Percentiles rank a stretch among this genome's conserved stretches.
Evolutionary conservation across 768 basidiomycete genomes (phyloP).

Genomic region (Boletus tylopilopsis): DNA sequence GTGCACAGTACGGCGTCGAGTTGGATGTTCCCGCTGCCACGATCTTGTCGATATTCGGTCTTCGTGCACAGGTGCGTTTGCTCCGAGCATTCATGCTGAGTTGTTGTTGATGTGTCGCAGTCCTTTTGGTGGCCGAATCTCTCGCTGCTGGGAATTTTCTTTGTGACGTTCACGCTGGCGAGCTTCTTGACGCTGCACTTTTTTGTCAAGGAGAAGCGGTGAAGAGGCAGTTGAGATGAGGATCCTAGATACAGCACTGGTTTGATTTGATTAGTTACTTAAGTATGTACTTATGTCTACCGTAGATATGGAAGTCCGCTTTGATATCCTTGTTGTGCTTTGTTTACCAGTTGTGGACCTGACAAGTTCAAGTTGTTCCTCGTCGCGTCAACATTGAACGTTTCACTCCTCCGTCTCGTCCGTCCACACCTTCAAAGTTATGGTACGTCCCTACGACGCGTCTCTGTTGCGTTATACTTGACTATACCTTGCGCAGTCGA

Average conservation of each 20-base stretch:
- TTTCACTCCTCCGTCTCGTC: neutral
- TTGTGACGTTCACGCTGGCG: constrained; percentile 68
- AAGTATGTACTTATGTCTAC: too few relatives aligned
- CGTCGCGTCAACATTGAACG: constrained; percentile 3
- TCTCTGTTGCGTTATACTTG: neutral
- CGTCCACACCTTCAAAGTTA: constrained; percentile 12
- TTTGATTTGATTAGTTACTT: too few relatives aligned
- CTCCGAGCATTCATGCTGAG: neutral
- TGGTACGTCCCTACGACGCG: constrained; percentile 23
- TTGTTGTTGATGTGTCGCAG: constrained; percentile 26
- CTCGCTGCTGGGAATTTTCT: constrained; percentile 79
- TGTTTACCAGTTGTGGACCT: constrained; percentile 20
- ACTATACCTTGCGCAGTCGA: constrained; percentile 22
- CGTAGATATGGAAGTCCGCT: too few relatives aligned
- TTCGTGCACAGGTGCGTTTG: constrained; percentile 72
- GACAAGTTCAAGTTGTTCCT: neutral
- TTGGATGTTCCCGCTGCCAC: constrained; percentile 95
- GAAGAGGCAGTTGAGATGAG: constrained; percentile 6
- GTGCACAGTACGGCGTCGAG: constrained; percentile 89
- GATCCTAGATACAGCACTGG: neutral
- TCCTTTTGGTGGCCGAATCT: constrained; percentile 99
- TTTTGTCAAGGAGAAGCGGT: constrained; percentile 76
- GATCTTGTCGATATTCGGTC: constrained; percentile 91
- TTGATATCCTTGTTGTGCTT: constrained; percentile 12
- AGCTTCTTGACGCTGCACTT: constrained; percentile 83